Conservation (phyloP, 345 rosid genomes). For the Dipteronia sinensis region DNA sequence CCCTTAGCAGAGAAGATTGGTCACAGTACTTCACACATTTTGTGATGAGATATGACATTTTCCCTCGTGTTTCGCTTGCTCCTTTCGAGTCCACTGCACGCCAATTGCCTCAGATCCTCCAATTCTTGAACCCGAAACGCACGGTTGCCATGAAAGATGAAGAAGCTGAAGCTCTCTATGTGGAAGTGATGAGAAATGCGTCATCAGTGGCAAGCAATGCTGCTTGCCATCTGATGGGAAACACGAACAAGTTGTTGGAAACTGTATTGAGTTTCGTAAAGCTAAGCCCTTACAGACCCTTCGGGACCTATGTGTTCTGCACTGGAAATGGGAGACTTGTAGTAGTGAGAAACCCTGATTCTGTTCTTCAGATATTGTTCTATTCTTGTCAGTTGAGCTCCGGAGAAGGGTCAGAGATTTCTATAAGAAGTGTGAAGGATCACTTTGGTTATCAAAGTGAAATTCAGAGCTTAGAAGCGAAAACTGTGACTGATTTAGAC, state of each 20-base stretch:
- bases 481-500: slow-evolving; percentile 29
- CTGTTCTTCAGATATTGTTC: slow-evolving; percentile 70
- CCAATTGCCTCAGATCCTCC: slow-evolving; percentile 33
- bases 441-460: slow-evolving; percentile 47
- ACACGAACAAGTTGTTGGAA: slow-evolving; percentile 59
- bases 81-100: slow-evolving; percentile 41
- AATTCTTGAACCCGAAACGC: slow-evolving; percentile 28
- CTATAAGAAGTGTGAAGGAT: slow-evolving; percentile 44
- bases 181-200: slow-evolving; percentile 56
- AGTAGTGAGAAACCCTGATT: slow-evolving; percentile 63
- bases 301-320: slow-evolving; percentile 70
- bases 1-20: slow-evolving; percentile 75
- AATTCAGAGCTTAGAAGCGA: slow-evolving; percentile 35
- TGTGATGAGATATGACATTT: slow-evolving; percentile 61
- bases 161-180: slow-evolving; percentile 31
- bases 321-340: slow-evolving; percentile 47
- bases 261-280: slow-evolving; percentile 57
- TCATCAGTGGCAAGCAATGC: slow-evolving; percentile 55
- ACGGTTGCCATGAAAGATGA: neutral
- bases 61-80: slow-evolving; percentile 69
- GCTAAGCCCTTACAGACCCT: slow-evolving; percentile 80
- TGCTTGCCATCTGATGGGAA: slow-evolving; percentile 68
- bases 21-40: slow-evolving; percentile 60
- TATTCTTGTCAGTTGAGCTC: slow-evolving; percentile 56
- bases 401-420: slow-evolving; percentile 35